These are phyloP conservation scores for Botrytis elliptica DNA, from an alignment of 2,329 filamentous ascomycete genomes.

Conservation along the genomic window DNA sequence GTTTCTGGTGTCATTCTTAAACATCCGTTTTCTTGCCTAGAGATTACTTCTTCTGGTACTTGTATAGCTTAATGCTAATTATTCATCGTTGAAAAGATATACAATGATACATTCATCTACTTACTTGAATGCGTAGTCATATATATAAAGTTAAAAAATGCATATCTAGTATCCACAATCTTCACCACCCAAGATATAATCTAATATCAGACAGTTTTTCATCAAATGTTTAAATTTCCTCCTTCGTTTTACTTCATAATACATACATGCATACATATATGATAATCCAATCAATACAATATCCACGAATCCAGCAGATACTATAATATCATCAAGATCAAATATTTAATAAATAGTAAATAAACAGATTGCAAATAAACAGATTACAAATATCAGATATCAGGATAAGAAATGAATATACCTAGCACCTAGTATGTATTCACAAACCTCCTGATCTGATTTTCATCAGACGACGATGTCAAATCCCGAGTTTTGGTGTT, in stretches of 20 bases:
- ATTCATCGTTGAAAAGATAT: neutral
- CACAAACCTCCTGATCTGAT: neutral
- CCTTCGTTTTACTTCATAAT: neutral
- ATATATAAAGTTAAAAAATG: neutral
- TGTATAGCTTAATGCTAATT: neutral
- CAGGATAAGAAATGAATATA: neutral
- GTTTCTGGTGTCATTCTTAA: neutral
- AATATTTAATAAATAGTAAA: neutral
- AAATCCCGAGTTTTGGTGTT: neutral
- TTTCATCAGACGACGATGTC: neutral
- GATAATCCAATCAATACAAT: neutral
- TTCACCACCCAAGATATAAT: neutral
- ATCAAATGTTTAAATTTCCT: too few species aligned
- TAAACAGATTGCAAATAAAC: accelerated
- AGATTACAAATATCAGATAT: neutral
- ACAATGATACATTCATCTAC: neutral
- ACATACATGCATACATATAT: accelerated
- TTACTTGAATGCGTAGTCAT: neutral
- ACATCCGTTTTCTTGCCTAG: neutral
- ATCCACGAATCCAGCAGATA: neutral
- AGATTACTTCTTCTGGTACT: neutral
- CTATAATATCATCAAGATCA: neutral
- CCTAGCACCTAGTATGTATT: neutral
- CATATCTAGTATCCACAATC: neutral
- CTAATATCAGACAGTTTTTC: neutral